Evolutionary conservation across 2,329 filamentous ascomycete genomes (phyloP).

Genomic region (Apiospora phragmitis): DNA sequence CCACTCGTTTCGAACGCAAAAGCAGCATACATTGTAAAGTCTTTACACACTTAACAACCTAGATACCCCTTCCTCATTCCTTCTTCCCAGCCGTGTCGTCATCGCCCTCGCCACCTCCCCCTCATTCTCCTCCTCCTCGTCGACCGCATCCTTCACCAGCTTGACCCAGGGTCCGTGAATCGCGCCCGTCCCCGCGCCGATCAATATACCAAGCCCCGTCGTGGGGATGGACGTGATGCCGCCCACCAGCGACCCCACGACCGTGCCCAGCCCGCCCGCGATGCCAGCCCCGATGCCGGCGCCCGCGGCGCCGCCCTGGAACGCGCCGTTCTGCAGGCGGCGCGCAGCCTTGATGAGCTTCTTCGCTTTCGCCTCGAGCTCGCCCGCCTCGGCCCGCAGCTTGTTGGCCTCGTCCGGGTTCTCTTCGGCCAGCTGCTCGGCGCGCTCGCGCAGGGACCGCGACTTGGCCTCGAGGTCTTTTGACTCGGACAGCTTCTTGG

Average conservation of each 20-base stretch:
- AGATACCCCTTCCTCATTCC: not conserved
- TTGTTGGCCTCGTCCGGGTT: constrained; percentile 29
- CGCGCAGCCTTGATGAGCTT: constrained; percentile 32
- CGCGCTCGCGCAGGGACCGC: constrained; percentile 26
- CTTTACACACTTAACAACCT: not conserved
- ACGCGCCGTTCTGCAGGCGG: constrained; percentile 32
- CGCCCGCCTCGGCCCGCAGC: constrained; percentile 26
- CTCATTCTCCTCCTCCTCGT: constrained; percentile 16
- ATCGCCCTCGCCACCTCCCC: not conserved
- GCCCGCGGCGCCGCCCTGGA: constrained; percentile 33
- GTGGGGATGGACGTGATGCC: constrained; percentile 33
- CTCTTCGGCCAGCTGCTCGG: constrained; percentile 24
- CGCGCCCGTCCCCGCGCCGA: constrained; percentile 32
- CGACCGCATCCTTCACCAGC: constrained; percentile 26
- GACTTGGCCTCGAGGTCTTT: constrained; percentile 30
- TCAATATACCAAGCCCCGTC: constrained; percentile 30
- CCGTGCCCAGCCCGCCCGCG: constrained; percentile 30
- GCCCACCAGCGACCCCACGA: constrained; percentile 31
- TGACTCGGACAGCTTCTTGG: constrained; percentile 29
- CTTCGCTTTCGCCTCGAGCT: constrained; percentile 31
- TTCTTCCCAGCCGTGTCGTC: not conserved
- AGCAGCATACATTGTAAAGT: not conserved
- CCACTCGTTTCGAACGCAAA: not conserved
- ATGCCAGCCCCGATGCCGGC: constrained; percentile 34
- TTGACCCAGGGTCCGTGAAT: constrained; percentile 36